These are phyloP conservation scores for Parachlorella kessleri DNA, from an alignment of 139 green algal genomes.

Conservation along the genomic window DNA sequence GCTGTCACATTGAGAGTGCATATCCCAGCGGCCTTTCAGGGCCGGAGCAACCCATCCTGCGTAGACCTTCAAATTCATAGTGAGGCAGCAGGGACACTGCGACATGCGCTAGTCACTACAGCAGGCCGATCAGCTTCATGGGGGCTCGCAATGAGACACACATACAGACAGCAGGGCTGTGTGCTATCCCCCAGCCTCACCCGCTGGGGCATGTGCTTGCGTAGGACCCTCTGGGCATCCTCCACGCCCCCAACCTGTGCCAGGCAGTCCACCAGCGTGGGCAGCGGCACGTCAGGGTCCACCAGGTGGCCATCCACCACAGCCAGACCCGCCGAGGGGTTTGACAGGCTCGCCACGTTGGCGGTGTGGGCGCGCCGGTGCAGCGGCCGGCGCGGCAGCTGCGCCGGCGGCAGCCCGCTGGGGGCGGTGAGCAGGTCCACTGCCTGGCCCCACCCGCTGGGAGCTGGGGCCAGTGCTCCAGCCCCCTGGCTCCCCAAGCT, in stretches of 20 bases:
- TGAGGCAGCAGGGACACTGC: no score
- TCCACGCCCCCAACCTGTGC: conserved; percentile 48
- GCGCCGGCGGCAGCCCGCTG: background rate
- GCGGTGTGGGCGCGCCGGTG: conserved; percentile 20
- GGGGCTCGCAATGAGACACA: no score
- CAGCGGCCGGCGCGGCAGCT: conserved; percentile 3
- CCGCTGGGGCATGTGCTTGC: conserved; percentile 30
- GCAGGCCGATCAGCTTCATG: no score
- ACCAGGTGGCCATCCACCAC: conserved; percentile 27
- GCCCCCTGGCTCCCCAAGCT: background rate
- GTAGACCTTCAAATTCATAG: no score
- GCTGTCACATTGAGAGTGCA: no score
- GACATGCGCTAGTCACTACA: no score
- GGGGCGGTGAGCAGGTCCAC: background rate
- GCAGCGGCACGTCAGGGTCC: conserved; percentile 15
- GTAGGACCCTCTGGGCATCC: conserved; percentile 41
- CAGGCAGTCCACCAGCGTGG: conserved; percentile 37
- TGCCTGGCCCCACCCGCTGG: background rate
- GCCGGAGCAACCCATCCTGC: no score
- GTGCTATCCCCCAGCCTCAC: no score
- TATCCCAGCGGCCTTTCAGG: no score
- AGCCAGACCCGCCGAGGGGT: background rate
- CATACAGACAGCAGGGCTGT: no score
- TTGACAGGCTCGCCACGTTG: conserved; percentile 1
- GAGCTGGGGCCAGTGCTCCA: background rate